Evolutionary conservation across 768 basidiomycete genomes (phyloP), one percentile per base, ranked within the genome.

Genomic region (Amanita brunnescens): DNA sequence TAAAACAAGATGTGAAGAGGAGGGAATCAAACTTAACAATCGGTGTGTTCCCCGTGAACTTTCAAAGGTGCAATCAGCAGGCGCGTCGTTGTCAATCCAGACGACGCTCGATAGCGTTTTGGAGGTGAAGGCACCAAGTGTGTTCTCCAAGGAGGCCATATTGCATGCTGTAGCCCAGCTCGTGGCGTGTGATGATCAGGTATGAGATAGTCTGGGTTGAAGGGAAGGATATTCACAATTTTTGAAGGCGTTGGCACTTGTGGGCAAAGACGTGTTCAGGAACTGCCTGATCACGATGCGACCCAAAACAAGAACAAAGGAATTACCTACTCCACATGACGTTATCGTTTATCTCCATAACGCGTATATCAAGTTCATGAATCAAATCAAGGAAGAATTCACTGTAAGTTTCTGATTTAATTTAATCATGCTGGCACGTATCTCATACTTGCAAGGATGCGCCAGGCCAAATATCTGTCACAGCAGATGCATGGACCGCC

Each of bases 401-500:
- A n/a, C 21, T 21, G 59, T 59, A 51, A 57, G 44, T 51, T 6
- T 10, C n/a, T 4, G 9, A 42, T 54, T 33, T 14, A 38, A 41
- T 42, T 14, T 34, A 0, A 34, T 13, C 14, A 44, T 34, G 20
- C 10, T 34, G 51, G 3, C 12, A 35, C 18, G 35, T 39, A 33
- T 32, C 14, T 20, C 14, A n/a, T 34, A 5, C 38, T 32, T 14
- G 52, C 21, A 24, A 59, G 50, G 29, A 32, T 12, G 56, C 57
- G 8, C 54, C 56, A 8, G 57, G 64, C 6, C 23, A 16, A 7
- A 45, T 66, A 3, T 59, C 58, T 1, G 39, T 39, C 1, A 60
- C 53, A 1, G 54, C 40, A 6, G 58, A 66, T 56, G 48, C 53
- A 1, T 66, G 62, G 60, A 54, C 58, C 0, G 55, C 54, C 7